These are phyloP conservation scores for Suillus brevipes DNA, from an alignment of 768 basidiomycete species.

Conservation along the genomic window DNA sequence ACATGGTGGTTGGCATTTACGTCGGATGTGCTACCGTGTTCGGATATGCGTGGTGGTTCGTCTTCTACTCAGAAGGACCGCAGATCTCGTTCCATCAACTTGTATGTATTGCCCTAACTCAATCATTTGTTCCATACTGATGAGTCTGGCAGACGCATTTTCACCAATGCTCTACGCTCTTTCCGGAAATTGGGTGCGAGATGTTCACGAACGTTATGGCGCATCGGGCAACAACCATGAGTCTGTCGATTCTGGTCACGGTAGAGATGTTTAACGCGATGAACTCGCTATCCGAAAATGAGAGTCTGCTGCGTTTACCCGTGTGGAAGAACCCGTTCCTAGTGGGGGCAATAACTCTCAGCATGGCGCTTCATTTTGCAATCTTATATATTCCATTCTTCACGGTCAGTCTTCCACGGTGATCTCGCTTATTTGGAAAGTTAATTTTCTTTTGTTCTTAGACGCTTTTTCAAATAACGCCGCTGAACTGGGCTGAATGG, in stretches of 20 bases:
- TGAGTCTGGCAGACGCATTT: conserved; percentile 77
- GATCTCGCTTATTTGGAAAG: not conserved
- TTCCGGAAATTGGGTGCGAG: conserved; percentile 90
- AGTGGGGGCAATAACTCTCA: conserved; percentile 83
- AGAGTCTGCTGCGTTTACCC: conserved; percentile 84
- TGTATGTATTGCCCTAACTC: conserved; percentile 48
- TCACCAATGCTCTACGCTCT: conserved; percentile 81
- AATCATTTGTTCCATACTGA: conserved; percentile 11
- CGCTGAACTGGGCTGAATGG: conserved; percentile 95
- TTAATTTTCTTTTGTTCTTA: conserved; percentile 25
- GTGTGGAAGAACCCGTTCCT: conserved; percentile 95
- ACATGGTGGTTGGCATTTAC: conserved; percentile 90
- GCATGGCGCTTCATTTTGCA: conserved; percentile 91
- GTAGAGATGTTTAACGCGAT: conserved; percentile 98
- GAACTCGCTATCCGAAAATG: conserved; percentile 98
- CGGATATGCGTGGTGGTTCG: conserved; percentile 99
- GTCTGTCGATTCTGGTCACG: conserved; percentile 92
- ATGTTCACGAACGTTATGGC: conserved; percentile 94
- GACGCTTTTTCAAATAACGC: conserved; percentile 88
- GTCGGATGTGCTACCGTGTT: conserved; percentile 95
- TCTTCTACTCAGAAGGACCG: conserved; percentile 86
- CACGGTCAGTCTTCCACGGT: conserved; percentile 54
- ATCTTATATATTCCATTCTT: conserved; percentile 98
- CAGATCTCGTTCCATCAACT: conserved; percentile 93
- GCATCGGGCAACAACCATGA: conserved; percentile 91